phyloP scores from a whole-genome alignment of 345 rosid genomes.

The Eucalyptus erythrocorys region DNA sequence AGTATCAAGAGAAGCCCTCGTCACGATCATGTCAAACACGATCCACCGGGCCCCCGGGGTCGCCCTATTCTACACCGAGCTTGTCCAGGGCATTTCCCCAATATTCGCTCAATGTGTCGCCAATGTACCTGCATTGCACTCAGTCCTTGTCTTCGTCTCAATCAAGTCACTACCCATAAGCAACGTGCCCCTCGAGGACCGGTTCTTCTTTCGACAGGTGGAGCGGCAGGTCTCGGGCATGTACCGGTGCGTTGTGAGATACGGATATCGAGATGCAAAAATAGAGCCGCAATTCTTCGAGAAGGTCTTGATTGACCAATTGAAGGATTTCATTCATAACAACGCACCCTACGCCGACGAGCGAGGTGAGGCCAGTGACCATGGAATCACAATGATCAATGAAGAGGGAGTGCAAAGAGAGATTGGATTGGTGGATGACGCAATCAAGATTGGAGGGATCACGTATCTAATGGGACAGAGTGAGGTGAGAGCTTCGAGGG shows the following conservation, averaged over 20 bases:
- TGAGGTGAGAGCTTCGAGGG: slow-evolving; percentile 4
- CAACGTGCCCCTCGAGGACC: slow-evolving; percentile 1
- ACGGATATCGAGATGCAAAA: slow-evolving; percentile 12
- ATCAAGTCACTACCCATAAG: slow-evolving; percentile 11
- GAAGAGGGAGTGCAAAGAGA: background rate
- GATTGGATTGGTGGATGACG: background rate
- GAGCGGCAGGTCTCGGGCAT: background rate
- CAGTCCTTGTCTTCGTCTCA: slow-evolving; percentile 13
- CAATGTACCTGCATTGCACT: slow-evolving; percentile 1
- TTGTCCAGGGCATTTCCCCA: slow-evolving; percentile 15
- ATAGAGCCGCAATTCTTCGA: slow-evolving; percentile 5
- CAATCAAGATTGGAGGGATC: background rate
- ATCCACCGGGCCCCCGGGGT: slow-evolving; percentile 1
- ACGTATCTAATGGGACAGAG: slow-evolving; percentile 16
- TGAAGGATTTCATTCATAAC: background rate
- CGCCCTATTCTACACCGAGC: slow-evolving; percentile 12
- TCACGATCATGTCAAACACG: background rate
- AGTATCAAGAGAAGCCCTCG: background rate
- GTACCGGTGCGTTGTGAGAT: slow-evolving; percentile 12
- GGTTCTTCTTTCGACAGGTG: slow-evolving; percentile 8
- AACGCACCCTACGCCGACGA: background rate
- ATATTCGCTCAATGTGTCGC: slow-evolving; percentile 7
- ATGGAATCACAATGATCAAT: background rate
- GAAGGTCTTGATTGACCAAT: background rate
- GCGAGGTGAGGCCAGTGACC: background rate